A percentile compares a stretch with the other conserved stretches of the same genome.
Evolutionary conservation across 192 early-diverging fungal genomes (phyloP).

Genomic region (Backusella australiensis): DNA sequence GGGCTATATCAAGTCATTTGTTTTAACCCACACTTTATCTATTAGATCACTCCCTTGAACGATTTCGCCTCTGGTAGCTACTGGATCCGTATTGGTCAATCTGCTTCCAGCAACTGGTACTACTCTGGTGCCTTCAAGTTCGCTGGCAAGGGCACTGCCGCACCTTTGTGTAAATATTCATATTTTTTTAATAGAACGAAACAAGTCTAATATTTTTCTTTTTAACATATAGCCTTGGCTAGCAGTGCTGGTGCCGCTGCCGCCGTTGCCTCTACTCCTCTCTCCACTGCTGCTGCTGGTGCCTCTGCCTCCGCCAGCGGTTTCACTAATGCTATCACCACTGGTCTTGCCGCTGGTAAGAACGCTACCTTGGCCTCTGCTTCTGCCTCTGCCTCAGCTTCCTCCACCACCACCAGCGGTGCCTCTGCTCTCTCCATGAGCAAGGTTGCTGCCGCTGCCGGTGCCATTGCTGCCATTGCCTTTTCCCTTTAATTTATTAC

Average conservation of each 20-base stretch:
- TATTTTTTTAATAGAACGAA: background rate
- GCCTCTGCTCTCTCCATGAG: constrained; percentile 5
- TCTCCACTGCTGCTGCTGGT: constrained; percentile 9
- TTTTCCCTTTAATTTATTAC: constrained; percentile 4
- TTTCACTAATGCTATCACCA: background rate
- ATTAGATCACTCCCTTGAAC: constrained; percentile 22
- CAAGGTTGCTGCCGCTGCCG: constrained; percentile 14
- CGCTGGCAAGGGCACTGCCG: constrained; percentile 23
- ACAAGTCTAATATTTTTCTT: background rate
- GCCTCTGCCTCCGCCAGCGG: background rate
- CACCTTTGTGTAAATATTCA: constrained; percentile 20
- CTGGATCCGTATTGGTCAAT: constrained; percentile 36
- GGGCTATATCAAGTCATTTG: background rate
- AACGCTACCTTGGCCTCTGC: background rate
- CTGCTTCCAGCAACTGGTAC: constrained; percentile 15
- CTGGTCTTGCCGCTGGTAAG: background rate
- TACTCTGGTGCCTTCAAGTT: constrained; percentile 37
- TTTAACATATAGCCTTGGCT: background rate
- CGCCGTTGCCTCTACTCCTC: background rate
- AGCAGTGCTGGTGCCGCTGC: constrained; percentile 3
- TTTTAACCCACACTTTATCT: background rate
- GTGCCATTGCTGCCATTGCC: constrained; percentile 27
- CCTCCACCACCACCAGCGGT: background rate
- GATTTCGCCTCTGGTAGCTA: constrained; percentile 29
- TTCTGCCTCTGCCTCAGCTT: background rate